phyloP scores from a whole-genome alignment of 768 basidiomycete genomes.

The Tylopilus sp. region DNA sequence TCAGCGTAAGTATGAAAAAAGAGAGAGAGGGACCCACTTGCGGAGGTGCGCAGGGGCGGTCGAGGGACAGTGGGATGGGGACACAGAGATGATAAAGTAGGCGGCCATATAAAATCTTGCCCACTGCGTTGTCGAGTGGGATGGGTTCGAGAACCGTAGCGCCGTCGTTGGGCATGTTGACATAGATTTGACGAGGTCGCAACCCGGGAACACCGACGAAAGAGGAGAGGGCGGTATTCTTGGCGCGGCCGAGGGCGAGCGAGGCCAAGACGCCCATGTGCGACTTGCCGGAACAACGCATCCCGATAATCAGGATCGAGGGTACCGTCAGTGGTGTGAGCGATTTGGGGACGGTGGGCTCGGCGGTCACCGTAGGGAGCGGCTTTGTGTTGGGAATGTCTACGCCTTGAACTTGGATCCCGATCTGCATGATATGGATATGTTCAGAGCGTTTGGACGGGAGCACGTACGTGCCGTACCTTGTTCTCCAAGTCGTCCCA shows the following conservation, averaged over 20 bases:
- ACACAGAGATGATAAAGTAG: too few relatives aligned
- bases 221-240: too few relatives aligned
- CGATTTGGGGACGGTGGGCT: constrained; percentile 21
- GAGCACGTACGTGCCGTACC: constrained; percentile 39
- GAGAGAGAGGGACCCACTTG: too few relatives aligned
- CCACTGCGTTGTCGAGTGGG: too few relatives aligned
- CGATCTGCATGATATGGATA: constrained; percentile 62
- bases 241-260: constrained; percentile 56
- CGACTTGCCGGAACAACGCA: constrained; percentile 97
- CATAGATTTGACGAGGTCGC: too few relatives aligned
- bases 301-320: constrained; percentile 81
- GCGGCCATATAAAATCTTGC: too few relatives aligned
- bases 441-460: background rate
- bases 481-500: constrained; percentile 98
- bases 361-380: constrained; percentile 40
- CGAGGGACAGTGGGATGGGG: too few relatives aligned
- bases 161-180: too few relatives aligned
- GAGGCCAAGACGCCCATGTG: constrained; percentile 81
- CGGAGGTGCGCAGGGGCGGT: too few relatives aligned
- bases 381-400: constrained; percentile 50
- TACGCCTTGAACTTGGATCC: constrained; percentile 81
- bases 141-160: too few relatives aligned
- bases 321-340: constrained; percentile 37
- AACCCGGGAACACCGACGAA: too few relatives aligned
- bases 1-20: too few relatives aligned